Conservation (phyloP, 768 basidiomycete genomes). For the Arthromyces matolae region DNA sequence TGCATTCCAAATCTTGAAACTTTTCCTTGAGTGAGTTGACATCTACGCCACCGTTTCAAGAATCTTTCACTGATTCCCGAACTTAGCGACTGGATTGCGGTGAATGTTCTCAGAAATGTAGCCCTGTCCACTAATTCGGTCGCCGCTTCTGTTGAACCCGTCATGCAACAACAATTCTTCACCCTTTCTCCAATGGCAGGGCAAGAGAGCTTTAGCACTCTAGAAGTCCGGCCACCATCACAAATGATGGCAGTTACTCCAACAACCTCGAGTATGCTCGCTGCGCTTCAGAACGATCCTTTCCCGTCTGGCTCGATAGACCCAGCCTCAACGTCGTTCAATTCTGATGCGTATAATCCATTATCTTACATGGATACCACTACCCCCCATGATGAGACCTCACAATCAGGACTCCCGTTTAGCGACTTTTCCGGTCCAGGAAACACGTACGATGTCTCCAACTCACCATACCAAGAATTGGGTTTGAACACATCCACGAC, state of each 20-base stretch:
- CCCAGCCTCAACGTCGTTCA: slow-evolving; percentile 56
- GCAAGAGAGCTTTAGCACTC: slow-evolving; percentile 69
- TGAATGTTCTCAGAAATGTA: slow-evolving; percentile 83
- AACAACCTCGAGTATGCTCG: slow-evolving; percentile 88
- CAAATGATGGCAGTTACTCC: slow-evolving; percentile 76
- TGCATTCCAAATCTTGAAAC: slow-evolving; percentile 87
- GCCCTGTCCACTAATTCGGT: slow-evolving; percentile 89
- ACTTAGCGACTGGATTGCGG: slow-evolving; percentile 83
- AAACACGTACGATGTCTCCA: slow-evolving; percentile 65
- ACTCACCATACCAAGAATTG: slow-evolving; percentile 66
- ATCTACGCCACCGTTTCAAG: background rate
- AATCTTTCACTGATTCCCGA: slow-evolving; percentile 16
- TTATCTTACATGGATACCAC: slow-evolving; percentile 77
- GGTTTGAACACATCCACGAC: slow-evolving; percentile 51
- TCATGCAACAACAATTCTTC: slow-evolving; percentile 89
- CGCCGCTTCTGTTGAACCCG: slow-evolving; percentile 86
- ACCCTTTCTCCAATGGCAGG: slow-evolving; percentile 86
- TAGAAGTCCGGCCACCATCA: slow-evolving; percentile 59
- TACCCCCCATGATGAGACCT: slow-evolving; percentile 59
- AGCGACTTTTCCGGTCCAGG: slow-evolving; percentile 62
- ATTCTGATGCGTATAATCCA: slow-evolving; percentile 63
- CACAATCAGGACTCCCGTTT: slow-evolving; percentile 66
- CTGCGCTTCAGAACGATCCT: slow-evolving; percentile 75
- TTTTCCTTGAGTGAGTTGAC: slow-evolving; percentile 78
- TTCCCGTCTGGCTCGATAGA: slow-evolving; percentile 68